Conservation (phyloP, 441 rosid species). For the Populus hybrid region DNA sequence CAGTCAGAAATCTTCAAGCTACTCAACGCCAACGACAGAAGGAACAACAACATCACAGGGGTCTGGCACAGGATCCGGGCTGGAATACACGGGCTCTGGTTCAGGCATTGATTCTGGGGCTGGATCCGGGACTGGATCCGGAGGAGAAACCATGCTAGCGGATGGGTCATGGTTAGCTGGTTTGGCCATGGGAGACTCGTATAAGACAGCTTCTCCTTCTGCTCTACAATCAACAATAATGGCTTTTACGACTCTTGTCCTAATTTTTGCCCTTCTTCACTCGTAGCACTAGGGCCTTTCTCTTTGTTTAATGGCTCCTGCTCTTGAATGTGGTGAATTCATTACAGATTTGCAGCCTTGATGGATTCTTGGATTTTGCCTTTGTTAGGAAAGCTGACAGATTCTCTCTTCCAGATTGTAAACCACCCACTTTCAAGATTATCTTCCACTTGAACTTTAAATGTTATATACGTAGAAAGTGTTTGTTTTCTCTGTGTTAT, state of each 20-base stretch:
- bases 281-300: conserved; percentile 29
- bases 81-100: conserved; percentile 29
- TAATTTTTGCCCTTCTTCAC: conserved; percentile 27
- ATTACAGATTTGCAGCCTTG: conserved; percentile 22
- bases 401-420: conserved; percentile 32
- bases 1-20: conserved; percentile 83
- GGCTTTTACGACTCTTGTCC: conserved; percentile 22
- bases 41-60: conserved; percentile 23
- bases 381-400: conserved; percentile 38
- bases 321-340: conserved; percentile 29
- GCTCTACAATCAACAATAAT: conserved; percentile 15
- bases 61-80: conserved; percentile 27
- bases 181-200: conserved; percentile 80
- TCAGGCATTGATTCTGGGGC: conserved; percentile 22
- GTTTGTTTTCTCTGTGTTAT: neutral
- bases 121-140: conserved; percentile 31
- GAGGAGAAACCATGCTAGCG: conserved; percentile 46
- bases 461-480: conserved; percentile 5
- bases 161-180: conserved; percentile 93
- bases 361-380: conserved; percentile 21
- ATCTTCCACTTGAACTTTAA: conserved; percentile 6
- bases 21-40: conserved; percentile 46
- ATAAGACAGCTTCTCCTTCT: conserved; percentile 31
- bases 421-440: conserved; percentile 24
- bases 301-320: conserved; percentile 2